phyloP scores from a whole-genome alignment of 2,329 filamentous ascomycete species.

The Fusarium buharicum region DNA sequence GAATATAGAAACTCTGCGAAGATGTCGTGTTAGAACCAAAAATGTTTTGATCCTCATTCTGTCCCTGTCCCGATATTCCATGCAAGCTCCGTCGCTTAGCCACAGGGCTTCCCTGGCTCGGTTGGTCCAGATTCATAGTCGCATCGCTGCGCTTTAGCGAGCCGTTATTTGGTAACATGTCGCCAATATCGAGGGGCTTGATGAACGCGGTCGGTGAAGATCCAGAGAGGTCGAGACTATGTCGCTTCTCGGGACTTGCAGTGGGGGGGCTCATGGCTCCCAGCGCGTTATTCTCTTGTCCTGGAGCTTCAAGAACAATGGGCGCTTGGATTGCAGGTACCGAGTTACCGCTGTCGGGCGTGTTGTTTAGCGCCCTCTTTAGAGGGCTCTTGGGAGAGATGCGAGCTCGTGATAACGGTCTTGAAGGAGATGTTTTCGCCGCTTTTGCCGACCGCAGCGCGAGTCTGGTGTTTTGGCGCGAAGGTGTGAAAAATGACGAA shows the following conservation, averaged over 20 bases:
- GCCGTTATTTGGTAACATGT: conserved; percentile 65
- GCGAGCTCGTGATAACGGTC: conserved; percentile 69
- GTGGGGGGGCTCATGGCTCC: conserved; percentile 50
- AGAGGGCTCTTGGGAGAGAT: conserved; percentile 84
- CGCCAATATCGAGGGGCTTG: conserved; percentile 61
- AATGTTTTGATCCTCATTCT: conserved; percentile 72
- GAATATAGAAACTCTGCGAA: conserved; percentile 62
- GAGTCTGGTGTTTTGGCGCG: conserved; percentile 73
- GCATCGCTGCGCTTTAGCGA: conserved; percentile 93
- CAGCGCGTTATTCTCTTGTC: conserved; percentile 57
- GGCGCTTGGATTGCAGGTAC: conserved; percentile 56
- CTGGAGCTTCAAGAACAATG: conserved; percentile 53
- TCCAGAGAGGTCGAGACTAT: conserved; percentile 67
- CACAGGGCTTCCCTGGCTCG: conserved; percentile 82
- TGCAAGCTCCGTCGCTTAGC: conserved; percentile 92
- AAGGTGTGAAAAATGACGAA: conserved; percentile 69
- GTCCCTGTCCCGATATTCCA: conserved; percentile 70
- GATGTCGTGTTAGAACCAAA: conserved; percentile 70
- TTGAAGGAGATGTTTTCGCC: conserved; percentile 64
- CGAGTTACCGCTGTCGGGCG: conserved; percentile 76
- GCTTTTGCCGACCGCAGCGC: conserved; percentile 72
- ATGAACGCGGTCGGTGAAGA: conserved; percentile 62
- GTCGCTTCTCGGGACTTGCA: conserved; percentile 58
- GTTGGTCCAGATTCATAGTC: conserved; percentile 85
- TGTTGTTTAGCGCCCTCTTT: conserved; percentile 78